Evolutionary conservation across 176 grass and related monocot genomes (phyloP).

Genomic region (Ampelocalamus luodianensis): DNA sequence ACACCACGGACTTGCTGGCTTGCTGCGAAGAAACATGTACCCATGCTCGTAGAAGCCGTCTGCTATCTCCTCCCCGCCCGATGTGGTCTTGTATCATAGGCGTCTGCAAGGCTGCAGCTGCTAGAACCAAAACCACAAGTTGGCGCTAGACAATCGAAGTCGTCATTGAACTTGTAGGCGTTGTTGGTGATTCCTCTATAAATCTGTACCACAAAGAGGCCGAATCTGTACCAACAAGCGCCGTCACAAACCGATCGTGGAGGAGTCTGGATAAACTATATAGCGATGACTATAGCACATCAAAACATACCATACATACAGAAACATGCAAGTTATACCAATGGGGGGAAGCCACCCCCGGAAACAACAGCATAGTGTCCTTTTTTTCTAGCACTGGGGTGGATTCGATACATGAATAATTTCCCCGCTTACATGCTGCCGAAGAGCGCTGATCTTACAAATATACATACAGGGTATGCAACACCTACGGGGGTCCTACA

Average conservation of each 20-base stretch:
- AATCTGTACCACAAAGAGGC: background rate
- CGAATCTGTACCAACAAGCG: background rate
- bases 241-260: background rate
- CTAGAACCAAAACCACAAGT: background rate
- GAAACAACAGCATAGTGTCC: background rate
- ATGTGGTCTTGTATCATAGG: too few species aligned
- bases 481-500: constrained; percentile 34
- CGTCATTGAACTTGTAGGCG: too few species aligned
- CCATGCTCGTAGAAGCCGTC: background rate
- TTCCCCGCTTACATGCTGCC: constrained; percentile 14
- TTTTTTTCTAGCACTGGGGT: background rate
- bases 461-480: constrained; percentile 50
- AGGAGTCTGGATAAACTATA: background rate
- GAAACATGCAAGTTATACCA: background rate
- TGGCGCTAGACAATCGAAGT: too few species aligned
- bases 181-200: too few species aligned
- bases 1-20: background rate
- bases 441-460: constrained; percentile 36
- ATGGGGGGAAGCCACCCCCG: background rate
- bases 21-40: background rate
- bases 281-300: background rate
- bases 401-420: constrained; percentile 30
- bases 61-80: too few species aligned
- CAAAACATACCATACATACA: background rate
- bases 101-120: background rate